Percentiles rank a stretch among this genome's conserved stretches.
phyloP scores from a whole-genome alignment of 129 eudicot species.

The Tanacetum coccineum region DNA sequence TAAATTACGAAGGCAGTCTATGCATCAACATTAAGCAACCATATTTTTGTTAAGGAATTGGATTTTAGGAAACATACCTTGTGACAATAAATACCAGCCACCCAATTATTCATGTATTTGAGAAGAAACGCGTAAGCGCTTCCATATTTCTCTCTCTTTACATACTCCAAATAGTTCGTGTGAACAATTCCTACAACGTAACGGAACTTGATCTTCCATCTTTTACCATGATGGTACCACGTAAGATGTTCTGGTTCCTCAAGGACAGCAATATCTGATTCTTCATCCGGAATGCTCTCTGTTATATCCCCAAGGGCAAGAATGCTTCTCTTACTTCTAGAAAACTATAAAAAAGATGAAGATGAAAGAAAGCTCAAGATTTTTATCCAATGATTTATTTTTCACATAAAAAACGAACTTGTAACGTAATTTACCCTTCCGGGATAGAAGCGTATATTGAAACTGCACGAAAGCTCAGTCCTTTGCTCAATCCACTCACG shows the following conservation, averaged over 20 bases:
- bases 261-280: slow-evolving; percentile 92
- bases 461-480: slow-evolving; percentile 48
- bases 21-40: slow-evolving; percentile 4
- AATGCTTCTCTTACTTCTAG: slow-evolving; percentile 84
- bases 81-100: slow-evolving; percentile 83
- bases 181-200: slow-evolving; percentile 85
- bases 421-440: slow-evolving; percentile 51
- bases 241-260: slow-evolving; percentile 99
- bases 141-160: slow-evolving; percentile 86
- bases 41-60: background rate
- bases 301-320: slow-evolving; percentile 95
- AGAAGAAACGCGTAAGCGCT: slow-evolving; percentile 63
- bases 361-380: background rate
- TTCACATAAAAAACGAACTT: background rate
- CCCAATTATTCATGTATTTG: slow-evolving; percentile 82
- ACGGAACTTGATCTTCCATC: slow-evolving; percentile 86
- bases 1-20: slow-evolving; percentile 4
- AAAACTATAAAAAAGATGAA: slow-evolving; percentile 45
- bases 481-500: slow-evolving; percentile 87
- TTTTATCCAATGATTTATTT: background rate
- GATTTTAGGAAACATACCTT: slow-evolving; percentile 50
- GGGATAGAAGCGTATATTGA: slow-evolving; percentile 72
- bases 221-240: slow-evolving; percentile 96
- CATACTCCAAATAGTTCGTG: slow-evolving; percentile 87
- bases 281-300: slow-evolving; percentile 80